phyloP scores from a whole-genome alignment of 345 rosid species.

The Lumnitzera littorea region DNA sequence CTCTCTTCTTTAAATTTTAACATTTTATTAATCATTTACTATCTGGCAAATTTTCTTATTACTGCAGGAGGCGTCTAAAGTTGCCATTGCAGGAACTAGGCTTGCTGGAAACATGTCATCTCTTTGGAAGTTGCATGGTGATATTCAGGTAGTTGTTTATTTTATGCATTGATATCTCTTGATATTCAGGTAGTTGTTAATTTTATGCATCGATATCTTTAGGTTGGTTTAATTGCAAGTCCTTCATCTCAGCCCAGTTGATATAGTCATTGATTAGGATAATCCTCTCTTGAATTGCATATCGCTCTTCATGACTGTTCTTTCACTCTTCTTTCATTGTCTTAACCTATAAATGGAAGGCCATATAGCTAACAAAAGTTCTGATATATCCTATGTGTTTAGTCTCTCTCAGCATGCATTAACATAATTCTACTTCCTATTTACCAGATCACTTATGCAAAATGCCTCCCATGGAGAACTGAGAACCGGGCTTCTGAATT shows the following conservation, averaged over 20 bases:
- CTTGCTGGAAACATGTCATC: conserved; percentile 59
- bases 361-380: no score
- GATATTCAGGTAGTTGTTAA: conserved; percentile 26
- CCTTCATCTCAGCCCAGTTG: no score
- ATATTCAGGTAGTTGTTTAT: conserved; percentile 50
- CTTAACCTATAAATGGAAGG: no score
- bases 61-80: conserved; percentile 67
- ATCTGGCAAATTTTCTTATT: conserved; percentile 7
- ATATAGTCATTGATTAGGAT: no score
- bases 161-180: no score
- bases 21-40: neutral
- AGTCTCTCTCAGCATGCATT: neutral
- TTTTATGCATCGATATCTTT: no score
- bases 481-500: conserved; percentile 25
- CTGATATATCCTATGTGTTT: no score
- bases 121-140: conserved; percentile 88
- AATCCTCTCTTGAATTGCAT: no score
- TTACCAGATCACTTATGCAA: conserved; percentile 64
- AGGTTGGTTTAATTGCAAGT: no score
- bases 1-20: neutral
- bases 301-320: no score
- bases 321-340: no score
- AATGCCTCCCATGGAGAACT: conserved; percentile 69
- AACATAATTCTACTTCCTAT: conserved; percentile 14
- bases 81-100: conserved; percentile 34